Percentiles rank a stretch among this genome's conserved stretches.
phyloP scores from a whole-genome alignment of 129 eudicot species.

The Solidago caesia region DNA sequence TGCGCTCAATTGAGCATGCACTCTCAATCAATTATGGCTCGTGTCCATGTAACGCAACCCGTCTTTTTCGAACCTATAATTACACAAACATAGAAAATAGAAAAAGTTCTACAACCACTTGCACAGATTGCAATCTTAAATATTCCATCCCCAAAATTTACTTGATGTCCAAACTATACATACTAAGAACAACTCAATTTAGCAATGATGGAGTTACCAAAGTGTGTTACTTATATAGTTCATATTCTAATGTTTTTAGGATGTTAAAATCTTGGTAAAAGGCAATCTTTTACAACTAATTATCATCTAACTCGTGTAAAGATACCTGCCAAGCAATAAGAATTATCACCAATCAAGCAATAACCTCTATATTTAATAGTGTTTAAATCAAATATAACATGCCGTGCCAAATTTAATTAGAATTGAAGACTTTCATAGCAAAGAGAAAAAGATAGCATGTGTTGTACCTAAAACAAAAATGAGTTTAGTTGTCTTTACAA shows the following conservation, averaged over 20 bases:
- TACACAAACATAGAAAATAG: not conserved
- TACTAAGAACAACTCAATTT: not conserved
- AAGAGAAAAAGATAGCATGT: not conserved
- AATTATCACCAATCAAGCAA: not conserved
- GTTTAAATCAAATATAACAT: not conserved
- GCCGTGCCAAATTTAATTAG: not conserved
- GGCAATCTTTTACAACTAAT: not conserved
- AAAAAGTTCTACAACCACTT: not conserved
- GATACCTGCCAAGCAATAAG: not conserved
- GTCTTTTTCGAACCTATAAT: constrained; percentile 68
- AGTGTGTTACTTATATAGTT: too few relatives aligned
- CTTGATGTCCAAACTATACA: not conserved
- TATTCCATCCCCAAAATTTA: not conserved
- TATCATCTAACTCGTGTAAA: not conserved
- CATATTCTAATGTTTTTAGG: too few relatives aligned
- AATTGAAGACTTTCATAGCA: not conserved
- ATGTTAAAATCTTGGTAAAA: too few relatives aligned
- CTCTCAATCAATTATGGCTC: constrained; percentile 84
- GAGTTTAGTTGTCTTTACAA: not conserved
- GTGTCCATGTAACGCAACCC: constrained; percentile 97
- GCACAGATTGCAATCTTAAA: not conserved
- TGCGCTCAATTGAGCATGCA: constrained; percentile 95
- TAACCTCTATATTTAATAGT: not conserved
- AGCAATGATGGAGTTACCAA: too few relatives aligned
- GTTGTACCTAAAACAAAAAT: not conserved